Percentiles rank a stretch among this genome's conserved stretches.
These are phyloP conservation scores for Phytopythium sindhum DNA, from an alignment of 352 stramenopile species.

Conservation along the genomic window DNA sequence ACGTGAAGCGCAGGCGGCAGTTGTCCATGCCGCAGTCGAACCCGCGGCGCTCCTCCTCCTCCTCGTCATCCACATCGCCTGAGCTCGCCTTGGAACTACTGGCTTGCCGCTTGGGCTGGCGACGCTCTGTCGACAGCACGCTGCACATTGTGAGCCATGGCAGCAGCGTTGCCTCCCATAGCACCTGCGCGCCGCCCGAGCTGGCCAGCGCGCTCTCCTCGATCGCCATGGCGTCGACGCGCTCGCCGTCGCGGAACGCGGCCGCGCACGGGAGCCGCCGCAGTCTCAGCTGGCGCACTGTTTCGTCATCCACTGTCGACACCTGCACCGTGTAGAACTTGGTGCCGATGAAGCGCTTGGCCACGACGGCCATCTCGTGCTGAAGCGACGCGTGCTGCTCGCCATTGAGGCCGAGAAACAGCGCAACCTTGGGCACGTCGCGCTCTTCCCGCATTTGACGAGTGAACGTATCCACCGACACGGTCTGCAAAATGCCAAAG, in stretches of 20 bases:
- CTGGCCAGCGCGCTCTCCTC: conserved; percentile 29
- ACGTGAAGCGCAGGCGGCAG: conserved; percentile 64
- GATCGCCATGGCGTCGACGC: conserved; percentile 42
- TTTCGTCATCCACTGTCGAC: conserved; percentile 13
- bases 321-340: conserved; percentile 48
- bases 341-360: conserved; percentile 44
- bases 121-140: conserved; percentile 43
- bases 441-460: conserved; percentile 32
- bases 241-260: conserved; percentile 48
- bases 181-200: conserved; percentile 19
- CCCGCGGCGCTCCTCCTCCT: conserved; percentile 27
- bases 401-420: conserved; percentile 23
- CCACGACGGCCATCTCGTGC: conserved; percentile 36
- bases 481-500: conserved; percentile 46
- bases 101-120: conserved; percentile 11
- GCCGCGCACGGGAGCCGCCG: conserved; percentile 28
- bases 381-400: conserved; percentile 25
- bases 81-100: conserved; percentile 8
- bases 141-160: conserved; percentile 63
- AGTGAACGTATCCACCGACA: conserved; percentile 21
- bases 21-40: conserved; percentile 59
- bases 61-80: conserved; percentile 5
- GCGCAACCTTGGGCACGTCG: conserved; percentile 33
- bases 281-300: conserved; percentile 36
- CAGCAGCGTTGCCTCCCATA: conserved; percentile 58